Evolutionary conservation across 2,329 filamentous ascomycete species (phyloP).

Genomic region (Cordyceps cicadae): DNA sequence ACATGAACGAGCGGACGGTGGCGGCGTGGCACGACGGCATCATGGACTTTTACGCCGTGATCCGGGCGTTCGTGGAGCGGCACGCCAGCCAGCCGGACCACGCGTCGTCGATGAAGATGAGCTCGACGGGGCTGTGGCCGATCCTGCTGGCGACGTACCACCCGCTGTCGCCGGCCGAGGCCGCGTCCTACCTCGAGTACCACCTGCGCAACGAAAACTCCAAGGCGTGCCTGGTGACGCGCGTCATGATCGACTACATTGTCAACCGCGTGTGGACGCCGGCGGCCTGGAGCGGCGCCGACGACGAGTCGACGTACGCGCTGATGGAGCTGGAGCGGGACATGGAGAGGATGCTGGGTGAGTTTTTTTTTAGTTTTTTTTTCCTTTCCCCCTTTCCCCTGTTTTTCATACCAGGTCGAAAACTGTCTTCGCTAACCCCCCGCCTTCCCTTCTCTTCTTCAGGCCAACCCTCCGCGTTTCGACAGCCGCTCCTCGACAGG

Average conservation of each 20-base stretch:
- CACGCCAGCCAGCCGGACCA: slow-evolving; percentile 25
- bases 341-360: slow-evolving; percentile 28
- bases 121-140: slow-evolving; percentile 26
- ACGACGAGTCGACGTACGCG: slow-evolving; percentile 25
- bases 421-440: no score
- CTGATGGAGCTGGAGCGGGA: slow-evolving; percentile 30
- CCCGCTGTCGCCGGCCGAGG: slow-evolving; percentile 30
- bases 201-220: slow-evolving; percentile 32
- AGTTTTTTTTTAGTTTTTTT: neutral
- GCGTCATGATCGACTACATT: slow-evolving; percentile 34
- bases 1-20: slow-evolving; percentile 28
- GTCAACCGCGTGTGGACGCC: slow-evolving; percentile 34
- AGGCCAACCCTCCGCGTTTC: slow-evolving; percentile 28
- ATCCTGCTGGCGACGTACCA: slow-evolving; percentile 30
- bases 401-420: no score
- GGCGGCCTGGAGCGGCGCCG: slow-evolving; percentile 31
- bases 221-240: slow-evolving; percentile 35
- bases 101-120: slow-evolving; percentile 21
- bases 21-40: slow-evolving; percentile 28
- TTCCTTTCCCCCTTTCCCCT: neutral
- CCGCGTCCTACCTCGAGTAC: slow-evolving; percentile 32
- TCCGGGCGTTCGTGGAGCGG: slow-evolving; percentile 28
- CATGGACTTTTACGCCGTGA: slow-evolving; percentile 28
- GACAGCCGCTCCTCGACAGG: slow-evolving; percentile 32
- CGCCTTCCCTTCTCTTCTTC: neutral